phyloP scores from a whole-genome alignment of 805 yeast genomes.

The Wickerhamiella bombiphila region DNA sequence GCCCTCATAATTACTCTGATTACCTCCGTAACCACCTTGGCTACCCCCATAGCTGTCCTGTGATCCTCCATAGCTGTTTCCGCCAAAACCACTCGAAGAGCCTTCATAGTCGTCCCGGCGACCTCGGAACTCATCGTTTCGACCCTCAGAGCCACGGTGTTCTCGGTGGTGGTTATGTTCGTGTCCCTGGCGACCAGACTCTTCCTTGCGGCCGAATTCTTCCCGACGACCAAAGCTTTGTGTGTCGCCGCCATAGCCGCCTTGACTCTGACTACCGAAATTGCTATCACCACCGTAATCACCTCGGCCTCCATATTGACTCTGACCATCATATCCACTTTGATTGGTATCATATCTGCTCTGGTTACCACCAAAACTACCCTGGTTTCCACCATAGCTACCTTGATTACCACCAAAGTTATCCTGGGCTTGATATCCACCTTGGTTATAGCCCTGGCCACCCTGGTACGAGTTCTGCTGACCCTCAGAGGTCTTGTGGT shows the following conservation, averaged over 20 bases:
- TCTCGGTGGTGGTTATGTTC: background rate
- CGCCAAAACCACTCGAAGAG: too few species aligned
- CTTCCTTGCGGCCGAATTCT: background rate
- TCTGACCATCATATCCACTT: background rate
- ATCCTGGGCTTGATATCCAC: too few species aligned
- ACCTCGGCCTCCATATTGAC: background rate
- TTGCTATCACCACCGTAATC: background rate
- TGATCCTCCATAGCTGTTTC: conserved; percentile 1
- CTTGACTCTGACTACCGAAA: background rate
- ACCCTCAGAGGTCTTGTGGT: background rate
- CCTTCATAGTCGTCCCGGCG: background rate
- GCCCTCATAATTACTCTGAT: background rate
- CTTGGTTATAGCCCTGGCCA: background rate
- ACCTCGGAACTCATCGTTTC: background rate
- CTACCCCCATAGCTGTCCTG: background rate
- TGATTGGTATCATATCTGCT: background rate
- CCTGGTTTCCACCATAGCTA: background rate
- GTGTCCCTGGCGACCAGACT: conserved; percentile 1
- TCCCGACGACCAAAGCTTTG: conserved; percentile 1
- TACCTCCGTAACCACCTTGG: background rate
- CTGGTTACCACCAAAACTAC: background rate
- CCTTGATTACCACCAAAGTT: background rate
- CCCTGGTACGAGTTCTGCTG: background rate
- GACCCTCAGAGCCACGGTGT: background rate
- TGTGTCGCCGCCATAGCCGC: background rate